Conservation (phyloP, 2,329 filamentous ascomycete genomes). For the Colletotrichum sp. region DNA sequence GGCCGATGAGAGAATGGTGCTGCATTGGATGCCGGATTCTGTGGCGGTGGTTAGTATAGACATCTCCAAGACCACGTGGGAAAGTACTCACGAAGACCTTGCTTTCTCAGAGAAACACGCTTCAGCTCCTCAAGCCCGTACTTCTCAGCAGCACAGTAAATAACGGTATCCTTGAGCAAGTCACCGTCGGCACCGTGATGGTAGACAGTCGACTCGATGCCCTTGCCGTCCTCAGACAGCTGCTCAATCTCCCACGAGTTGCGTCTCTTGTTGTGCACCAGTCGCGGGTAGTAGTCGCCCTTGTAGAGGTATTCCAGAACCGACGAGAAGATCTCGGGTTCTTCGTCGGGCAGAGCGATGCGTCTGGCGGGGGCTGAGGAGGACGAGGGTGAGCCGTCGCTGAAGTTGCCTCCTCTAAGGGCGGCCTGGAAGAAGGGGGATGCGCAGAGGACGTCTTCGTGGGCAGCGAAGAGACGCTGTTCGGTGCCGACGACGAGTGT, state of each 20-base stretch:
- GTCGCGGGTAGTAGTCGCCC: constrained; percentile 87
- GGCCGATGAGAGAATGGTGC: constrained; percentile 86
- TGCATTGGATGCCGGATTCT: constrained; percentile 82
- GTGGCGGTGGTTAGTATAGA: neutral
- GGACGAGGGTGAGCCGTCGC: constrained; percentile 51
- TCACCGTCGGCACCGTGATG: constrained; percentile 68
- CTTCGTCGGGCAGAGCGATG: constrained; percentile 82
- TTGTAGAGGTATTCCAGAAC: constrained; percentile 93
- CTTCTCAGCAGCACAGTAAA: constrained; percentile 88
- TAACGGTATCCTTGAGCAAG: constrained; percentile 85
- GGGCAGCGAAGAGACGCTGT: constrained; percentile 87
- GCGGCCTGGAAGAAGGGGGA: constrained; percentile 80
- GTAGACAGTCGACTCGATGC: constrained; percentile 70
- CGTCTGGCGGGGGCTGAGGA: constrained; percentile 54
- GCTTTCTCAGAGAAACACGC: constrained; percentile 83
- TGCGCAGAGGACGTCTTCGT: constrained; percentile 81
- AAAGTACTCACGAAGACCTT: constrained; percentile 74
- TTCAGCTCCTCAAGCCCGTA: constrained; percentile 87
- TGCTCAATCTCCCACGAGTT: constrained; percentile 85
- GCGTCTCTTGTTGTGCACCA: constrained; percentile 81
- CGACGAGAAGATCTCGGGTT: constrained; percentile 89
- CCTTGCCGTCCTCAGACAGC: constrained; percentile 49
- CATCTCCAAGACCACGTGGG: neutral
- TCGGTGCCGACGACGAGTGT: constrained; percentile 82
- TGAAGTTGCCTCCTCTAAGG: constrained; percentile 67